Evolutionary conservation across 2,329 filamentous ascomycete genomes (phyloP).

Genomic region (Pseudofabraea citricarpa): DNA sequence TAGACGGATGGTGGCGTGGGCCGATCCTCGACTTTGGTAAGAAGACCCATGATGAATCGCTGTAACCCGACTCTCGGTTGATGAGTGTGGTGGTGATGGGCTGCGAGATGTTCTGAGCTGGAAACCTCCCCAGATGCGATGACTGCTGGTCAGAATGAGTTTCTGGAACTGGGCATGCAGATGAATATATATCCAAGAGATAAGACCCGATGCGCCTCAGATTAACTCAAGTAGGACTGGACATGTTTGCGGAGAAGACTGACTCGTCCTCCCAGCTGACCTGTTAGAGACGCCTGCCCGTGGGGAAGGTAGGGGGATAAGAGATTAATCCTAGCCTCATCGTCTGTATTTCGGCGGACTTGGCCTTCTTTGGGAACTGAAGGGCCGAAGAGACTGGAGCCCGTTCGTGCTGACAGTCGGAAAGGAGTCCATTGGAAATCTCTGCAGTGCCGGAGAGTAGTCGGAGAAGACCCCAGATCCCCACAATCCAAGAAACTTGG

Average conservation of each 20-base stretch:
- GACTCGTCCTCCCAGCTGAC: background rate
- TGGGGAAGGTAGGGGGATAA: slow-evolving; percentile 2
- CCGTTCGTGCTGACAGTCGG: background rate
- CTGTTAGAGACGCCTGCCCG: background rate
- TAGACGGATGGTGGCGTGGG: slow-evolving; percentile 53
- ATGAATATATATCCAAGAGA: background rate
- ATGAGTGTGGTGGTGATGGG: background rate
- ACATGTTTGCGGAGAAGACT: background rate
- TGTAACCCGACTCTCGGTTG: background rate
- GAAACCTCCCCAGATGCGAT: background rate
- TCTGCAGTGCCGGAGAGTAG: background rate
- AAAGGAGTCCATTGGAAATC: background rate
- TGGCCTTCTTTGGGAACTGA: too few relatives aligned
- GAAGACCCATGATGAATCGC: slow-evolving; percentile 31
- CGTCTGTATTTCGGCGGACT: background rate
- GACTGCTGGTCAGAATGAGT: background rate
- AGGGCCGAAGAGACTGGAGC: too few relatives aligned
- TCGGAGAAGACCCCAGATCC: background rate
- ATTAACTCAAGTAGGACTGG: background rate
- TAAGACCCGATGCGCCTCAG: too few relatives aligned
- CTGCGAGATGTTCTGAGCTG: too few relatives aligned
- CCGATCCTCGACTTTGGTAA: slow-evolving; percentile 49
- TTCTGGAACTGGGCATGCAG: background rate
- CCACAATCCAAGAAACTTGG: slow-evolving; percentile 1
- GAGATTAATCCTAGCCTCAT: background rate